A percentile compares a stretch with the other conserved stretches of the same genome.
Evolutionary conservation across 176 grass and related monocot genomes (phyloP).

Genomic region (Tuctoria greenei): DNA sequence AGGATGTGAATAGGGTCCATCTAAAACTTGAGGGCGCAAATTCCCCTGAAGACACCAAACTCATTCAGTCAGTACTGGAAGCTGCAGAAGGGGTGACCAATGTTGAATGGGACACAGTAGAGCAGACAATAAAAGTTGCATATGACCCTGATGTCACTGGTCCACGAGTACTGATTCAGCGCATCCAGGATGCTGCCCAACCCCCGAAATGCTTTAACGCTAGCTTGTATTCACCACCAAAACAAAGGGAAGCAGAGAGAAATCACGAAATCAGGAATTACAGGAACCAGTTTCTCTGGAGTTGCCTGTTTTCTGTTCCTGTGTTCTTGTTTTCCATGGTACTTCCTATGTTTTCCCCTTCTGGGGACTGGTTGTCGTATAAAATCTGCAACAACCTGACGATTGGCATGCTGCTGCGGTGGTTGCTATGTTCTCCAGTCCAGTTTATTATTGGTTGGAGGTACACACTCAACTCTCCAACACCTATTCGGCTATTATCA

Average conservation of each 20-base stretch:
- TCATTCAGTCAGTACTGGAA: constrained; percentile 74
- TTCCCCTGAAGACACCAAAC: constrained; percentile 60
- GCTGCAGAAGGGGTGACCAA: constrained; percentile 61
- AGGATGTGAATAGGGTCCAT: constrained; percentile 86
- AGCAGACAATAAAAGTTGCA: constrained; percentile 62
- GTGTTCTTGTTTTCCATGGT: constrained; percentile 90
- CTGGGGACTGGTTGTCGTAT: constrained; percentile 64
- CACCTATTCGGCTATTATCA: constrained; percentile 13
- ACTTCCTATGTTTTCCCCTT: constrained; percentile 76
- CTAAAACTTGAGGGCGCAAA: constrained; percentile 74
- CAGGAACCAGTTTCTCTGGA: constrained; percentile 88
- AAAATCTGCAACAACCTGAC: constrained; percentile 84
- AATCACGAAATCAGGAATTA: constrained; percentile 71
- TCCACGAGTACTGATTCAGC: constrained; percentile 79
- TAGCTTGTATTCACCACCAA: constrained; percentile 64
- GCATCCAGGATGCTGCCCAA: constrained; percentile 61
- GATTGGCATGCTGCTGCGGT: constrained; percentile 80
- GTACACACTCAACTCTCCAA: constrained; percentile 48
- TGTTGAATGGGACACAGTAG: constrained; percentile 62
- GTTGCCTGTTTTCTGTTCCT: constrained; percentile 84
- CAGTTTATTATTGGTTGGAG: constrained; percentile 99
- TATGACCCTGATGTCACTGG: constrained; percentile 94
- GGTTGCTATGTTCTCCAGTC: constrained; percentile 86
- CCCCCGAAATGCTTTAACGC: constrained; percentile 60
- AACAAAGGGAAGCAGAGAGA: constrained; percentile 66